phyloP scores from a whole-genome alignment of 352 stramenopile species.

The Globisporangium takayamanum region DNA sequence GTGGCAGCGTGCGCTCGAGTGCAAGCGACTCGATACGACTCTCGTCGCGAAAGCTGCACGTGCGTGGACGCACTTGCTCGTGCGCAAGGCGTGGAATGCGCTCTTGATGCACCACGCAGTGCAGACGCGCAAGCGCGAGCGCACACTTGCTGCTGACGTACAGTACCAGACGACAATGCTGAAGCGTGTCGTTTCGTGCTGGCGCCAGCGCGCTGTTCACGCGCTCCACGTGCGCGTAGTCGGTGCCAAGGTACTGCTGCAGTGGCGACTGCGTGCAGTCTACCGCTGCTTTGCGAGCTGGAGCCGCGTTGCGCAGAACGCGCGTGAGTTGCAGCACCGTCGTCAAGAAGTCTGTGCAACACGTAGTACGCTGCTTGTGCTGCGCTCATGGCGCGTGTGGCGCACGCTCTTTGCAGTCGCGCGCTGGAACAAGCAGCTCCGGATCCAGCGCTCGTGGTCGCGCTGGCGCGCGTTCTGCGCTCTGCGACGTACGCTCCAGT shows the following conservation, averaged over 20 bases:
- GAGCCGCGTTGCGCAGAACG: not conserved
- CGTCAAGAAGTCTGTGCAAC: slow-evolving; percentile 1
- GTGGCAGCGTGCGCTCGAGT: slow-evolving; percentile 16
- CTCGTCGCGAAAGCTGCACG: slow-evolving; percentile 6
- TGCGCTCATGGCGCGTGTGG: slow-evolving; percentile 31
- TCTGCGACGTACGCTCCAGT: slow-evolving; percentile 10
- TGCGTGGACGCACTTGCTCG: slow-evolving; percentile 19
- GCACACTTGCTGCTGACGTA: slow-evolving; percentile 2
- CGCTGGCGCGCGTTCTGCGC: slow-evolving; percentile 16
- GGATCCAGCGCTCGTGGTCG: slow-evolving; percentile 19
- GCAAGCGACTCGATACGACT: not conserved
- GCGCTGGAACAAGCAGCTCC: slow-evolving; percentile 12
- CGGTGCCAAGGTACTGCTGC: slow-evolving; percentile 19
- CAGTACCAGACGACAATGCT: slow-evolving; percentile 11
- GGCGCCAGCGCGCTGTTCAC: slow-evolving; percentile 1
- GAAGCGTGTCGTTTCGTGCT: slow-evolving; percentile 9
- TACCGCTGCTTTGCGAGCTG: slow-evolving; percentile 33
- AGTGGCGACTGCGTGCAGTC: slow-evolving; percentile 32
- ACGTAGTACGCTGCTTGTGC: not conserved
- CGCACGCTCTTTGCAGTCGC: slow-evolving; percentile 29
- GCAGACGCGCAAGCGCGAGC: not conserved
- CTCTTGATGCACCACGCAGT: slow-evolving; percentile 8
- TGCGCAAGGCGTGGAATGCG: slow-evolving; percentile 22
- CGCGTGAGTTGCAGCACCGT: not conserved
- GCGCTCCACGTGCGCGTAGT: slow-evolving; percentile 2